phyloP scores from a whole-genome alignment of 148 eudicot genomes.

The Mesembryanthemum crystallinum region DNA sequence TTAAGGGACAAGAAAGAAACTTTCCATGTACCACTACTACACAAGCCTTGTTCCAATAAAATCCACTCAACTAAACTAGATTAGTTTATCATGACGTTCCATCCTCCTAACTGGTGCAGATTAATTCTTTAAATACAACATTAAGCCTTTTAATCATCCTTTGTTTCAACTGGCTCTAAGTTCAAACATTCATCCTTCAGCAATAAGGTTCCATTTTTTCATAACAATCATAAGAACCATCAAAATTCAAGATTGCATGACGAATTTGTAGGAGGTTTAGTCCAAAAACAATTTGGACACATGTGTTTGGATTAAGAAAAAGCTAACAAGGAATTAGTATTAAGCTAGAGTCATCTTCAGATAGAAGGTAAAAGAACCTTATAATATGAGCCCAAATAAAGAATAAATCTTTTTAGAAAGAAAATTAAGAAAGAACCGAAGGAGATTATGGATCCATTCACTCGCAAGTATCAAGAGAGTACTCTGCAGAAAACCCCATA shows the following conservation, averaged over 20 bases:
- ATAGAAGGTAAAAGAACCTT: too few relatives aligned
- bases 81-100: not conserved
- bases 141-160: too few relatives aligned
- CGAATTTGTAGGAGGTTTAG: not conserved
- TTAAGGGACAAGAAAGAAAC: too few relatives aligned
- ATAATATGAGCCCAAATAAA: too few relatives aligned
- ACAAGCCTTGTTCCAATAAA: not conserved
- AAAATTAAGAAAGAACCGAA: too few relatives aligned
- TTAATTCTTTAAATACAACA: not conserved
- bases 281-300: not conserved
- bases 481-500: too few relatives aligned
- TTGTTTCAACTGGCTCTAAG: too few relatives aligned
- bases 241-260: not conserved
- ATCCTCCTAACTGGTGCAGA: not conserved
- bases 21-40: not conserved
- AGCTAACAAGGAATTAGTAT: not conserved
- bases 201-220: too few relatives aligned
- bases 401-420: too few relatives aligned
- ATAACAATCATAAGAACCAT: not conserved
- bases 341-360: not conserved
- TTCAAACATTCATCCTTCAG: too few relatives aligned
- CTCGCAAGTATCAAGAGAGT: too few relatives aligned
- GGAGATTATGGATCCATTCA: too few relatives aligned
- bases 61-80: not conserved
- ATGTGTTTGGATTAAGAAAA: not conserved